Percentiles rank a stretch among this genome's conserved stretches.
Conservation (phyloP, 2,329 filamentous ascomycete species). For the Trichoderma lentiforme region DNA sequence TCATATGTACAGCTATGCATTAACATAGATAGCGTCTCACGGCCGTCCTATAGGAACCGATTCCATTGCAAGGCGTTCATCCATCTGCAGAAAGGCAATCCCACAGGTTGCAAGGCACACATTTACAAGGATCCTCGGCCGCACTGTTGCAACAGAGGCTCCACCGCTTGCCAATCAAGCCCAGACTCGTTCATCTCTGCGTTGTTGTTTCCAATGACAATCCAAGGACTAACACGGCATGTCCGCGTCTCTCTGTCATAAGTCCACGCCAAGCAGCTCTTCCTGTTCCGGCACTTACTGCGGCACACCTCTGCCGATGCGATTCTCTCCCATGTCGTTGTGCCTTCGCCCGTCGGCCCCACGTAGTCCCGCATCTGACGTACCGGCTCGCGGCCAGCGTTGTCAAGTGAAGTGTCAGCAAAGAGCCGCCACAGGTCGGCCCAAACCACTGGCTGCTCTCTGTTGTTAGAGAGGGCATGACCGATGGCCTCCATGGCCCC, state of each 20-base stretch:
- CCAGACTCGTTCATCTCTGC: constrained; percentile 31
- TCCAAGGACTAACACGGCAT: constrained; percentile 49
- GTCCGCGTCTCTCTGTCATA: constrained; percentile 40
- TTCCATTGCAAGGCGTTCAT: constrained; percentile 3
- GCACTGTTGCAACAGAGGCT: constrained; percentile 28
- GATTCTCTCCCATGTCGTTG: constrained; percentile 37
- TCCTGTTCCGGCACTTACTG: constrained; percentile 38
- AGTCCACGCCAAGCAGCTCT: constrained; percentile 50
- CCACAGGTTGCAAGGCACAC: not conserved
- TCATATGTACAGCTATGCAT: not conserved
- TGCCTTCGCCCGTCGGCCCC: constrained; percentile 45
- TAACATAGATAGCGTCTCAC: not conserved
- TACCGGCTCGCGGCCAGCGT: constrained; percentile 37
- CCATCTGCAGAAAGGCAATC: not conserved
- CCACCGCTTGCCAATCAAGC: constrained; percentile 32
- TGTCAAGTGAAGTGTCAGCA: constrained; percentile 38
- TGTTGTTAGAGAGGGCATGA: constrained; percentile 36
- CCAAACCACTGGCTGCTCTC: constrained; percentile 46
- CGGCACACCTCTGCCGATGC: constrained; percentile 42
- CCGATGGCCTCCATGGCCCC: constrained; percentile 46
- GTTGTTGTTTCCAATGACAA: constrained; percentile 40
- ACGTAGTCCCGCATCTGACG: constrained; percentile 46
- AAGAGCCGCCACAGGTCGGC: constrained; percentile 50
- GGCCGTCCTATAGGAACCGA: not conserved
- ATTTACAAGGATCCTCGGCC: constrained; percentile 2